phyloP scores from a whole-genome alignment of 1,139 yeast genomes.

The Debaryomycetaceae sp. region DNA sequence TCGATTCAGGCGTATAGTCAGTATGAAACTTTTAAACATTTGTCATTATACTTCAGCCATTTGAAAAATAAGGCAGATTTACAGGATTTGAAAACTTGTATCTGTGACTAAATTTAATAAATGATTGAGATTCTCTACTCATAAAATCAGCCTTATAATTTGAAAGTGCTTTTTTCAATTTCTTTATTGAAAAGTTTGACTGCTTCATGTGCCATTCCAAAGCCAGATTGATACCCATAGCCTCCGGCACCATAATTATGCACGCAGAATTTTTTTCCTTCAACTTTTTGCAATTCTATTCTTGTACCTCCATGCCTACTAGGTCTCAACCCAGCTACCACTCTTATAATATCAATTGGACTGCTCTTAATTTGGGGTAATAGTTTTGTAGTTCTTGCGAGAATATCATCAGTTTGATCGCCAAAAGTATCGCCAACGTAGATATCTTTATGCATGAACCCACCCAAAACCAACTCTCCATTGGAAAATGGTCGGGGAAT shows the following conservation, averaged over 20 bases:
- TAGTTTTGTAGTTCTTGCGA: constrained; percentile 51
- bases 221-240: constrained; percentile 71
- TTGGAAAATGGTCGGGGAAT: constrained; percentile 65
- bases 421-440: constrained; percentile 56
- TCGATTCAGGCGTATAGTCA: too few relatives aligned
- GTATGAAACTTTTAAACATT: too few relatives aligned
- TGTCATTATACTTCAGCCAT: too few relatives aligned
- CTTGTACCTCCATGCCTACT: constrained; percentile 63
- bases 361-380: constrained; percentile 51
- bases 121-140: too few relatives aligned
- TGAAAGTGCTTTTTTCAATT: too few relatives aligned
- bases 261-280: constrained; percentile 19
- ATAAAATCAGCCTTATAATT: too few relatives aligned
- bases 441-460: constrained; percentile 56
- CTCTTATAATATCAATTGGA: constrained; percentile 44
- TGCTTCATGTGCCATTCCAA: constrained; percentile 52
- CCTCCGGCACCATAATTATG: constrained; percentile 81
- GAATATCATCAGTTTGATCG: constrained; percentile 54
- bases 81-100: too few relatives aligned
- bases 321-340: constrained; percentile 65
- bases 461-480: constrained; percentile 65
- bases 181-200: too few relatives aligned
- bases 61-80: too few relatives aligned
- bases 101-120: too few relatives aligned
- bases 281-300: constrained; percentile 44